Evolutionary conservation across 192 early-diverging fungal genomes (phyloP).

Genomic region (Gonapodya prolifera): DNA sequence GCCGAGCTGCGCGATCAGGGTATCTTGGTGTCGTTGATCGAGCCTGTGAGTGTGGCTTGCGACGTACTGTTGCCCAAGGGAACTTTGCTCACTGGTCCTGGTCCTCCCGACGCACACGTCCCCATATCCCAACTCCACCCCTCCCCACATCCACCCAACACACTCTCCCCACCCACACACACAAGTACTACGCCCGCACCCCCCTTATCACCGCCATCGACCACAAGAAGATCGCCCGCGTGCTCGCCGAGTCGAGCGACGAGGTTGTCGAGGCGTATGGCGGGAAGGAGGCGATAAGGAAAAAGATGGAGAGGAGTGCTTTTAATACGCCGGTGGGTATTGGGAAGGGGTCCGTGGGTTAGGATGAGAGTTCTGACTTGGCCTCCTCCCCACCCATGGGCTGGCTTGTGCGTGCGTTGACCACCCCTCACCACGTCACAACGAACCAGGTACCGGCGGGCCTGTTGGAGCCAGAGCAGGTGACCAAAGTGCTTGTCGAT

Average conservation of each 20-base stretch:
- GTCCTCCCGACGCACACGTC: too few species aligned
- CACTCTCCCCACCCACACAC: too few species aligned
- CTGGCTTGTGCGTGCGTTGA: not conserved
- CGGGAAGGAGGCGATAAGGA: not conserved
- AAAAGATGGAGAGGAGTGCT: not conserved
- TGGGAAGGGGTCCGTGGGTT: too few species aligned
- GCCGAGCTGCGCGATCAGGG: not conserved
- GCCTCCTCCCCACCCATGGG: too few species aligned
- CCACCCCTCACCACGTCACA: not conserved
- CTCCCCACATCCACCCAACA: too few species aligned
- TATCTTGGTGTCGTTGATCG: not conserved
- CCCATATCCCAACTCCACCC: too few species aligned
- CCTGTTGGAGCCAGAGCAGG: not conserved
- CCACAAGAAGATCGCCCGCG: not conserved
- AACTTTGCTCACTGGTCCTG: not conserved
- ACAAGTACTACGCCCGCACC: conserved; percentile 1
- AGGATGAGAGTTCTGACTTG: too few species aligned
- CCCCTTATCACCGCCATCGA: conserved; percentile 1
- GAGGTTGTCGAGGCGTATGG: not conserved
- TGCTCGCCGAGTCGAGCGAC: not conserved
- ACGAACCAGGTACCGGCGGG: not conserved
- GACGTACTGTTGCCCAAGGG: too few species aligned
- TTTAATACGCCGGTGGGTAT: not conserved
- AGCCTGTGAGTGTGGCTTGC: not conserved
- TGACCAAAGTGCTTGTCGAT: not conserved